Evolutionary conservation across 2,329 filamentous ascomycete species (phyloP).

Genomic region (Cladosporium sp.): DNA sequence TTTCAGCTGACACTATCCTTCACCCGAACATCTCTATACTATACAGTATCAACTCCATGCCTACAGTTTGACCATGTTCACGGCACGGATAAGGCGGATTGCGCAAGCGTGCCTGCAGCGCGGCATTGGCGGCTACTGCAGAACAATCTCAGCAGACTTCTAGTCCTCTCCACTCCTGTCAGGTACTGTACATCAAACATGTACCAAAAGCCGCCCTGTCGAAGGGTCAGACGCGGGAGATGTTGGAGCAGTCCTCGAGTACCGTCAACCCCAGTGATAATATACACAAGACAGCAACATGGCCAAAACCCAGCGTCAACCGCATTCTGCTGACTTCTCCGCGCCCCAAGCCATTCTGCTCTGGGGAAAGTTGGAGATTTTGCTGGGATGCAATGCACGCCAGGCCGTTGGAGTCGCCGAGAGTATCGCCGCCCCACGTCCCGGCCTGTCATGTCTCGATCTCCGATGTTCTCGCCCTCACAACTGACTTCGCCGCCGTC

Average conservation of each 20-base stretch:
- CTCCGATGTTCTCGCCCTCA: background rate
- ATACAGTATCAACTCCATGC: no score
- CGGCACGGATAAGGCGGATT: background rate
- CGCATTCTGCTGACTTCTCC: background rate
- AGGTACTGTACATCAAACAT: constrained; percentile 5
- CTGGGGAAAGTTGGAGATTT: constrained; percentile 2
- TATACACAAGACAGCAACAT: constrained; percentile 1
- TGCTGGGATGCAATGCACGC: constrained; percentile 8
- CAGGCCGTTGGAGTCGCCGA: constrained; percentile 12
- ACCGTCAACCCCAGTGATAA: background rate
- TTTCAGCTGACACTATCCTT: no score
- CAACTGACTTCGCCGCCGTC: background rate
- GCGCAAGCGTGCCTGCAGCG: constrained; percentile 11
- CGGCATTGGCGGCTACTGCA: constrained; percentile 12
- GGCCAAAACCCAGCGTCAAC: background rate
- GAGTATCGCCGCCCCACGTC: constrained; percentile 6
- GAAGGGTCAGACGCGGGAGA: background rate
- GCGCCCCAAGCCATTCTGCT: constrained; percentile 1
- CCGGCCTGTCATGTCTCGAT: background rate
- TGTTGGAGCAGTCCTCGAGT: background rate
- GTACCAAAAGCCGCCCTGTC: no score
- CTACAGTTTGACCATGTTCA: no score
- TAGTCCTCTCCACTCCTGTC: constrained; percentile 7
- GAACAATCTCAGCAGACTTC: constrained; percentile 2
- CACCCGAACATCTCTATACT: no score